phyloP scores from a whole-genome alignment of 345 rosid species.

The Brassica napus region DNA sequence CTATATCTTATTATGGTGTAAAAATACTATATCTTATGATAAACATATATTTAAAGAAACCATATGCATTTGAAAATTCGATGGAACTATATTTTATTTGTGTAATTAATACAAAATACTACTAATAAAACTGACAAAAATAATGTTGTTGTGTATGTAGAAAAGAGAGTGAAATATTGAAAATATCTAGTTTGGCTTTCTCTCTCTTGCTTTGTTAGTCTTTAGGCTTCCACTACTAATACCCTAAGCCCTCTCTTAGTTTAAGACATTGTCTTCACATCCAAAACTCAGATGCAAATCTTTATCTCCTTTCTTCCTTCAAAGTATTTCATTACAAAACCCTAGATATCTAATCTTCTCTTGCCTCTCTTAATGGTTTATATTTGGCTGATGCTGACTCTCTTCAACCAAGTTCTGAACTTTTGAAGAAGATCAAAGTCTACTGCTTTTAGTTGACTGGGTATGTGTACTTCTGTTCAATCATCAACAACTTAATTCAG shows the following conservation, averaged over 20 bases:
- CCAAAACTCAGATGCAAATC: conserved; percentile 50
- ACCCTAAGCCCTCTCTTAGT: conserved; percentile 50
- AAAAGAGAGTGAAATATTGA: not conserved
- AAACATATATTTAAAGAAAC: not conserved
- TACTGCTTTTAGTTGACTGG: conserved; percentile 13
- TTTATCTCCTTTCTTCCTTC: conserved; percentile 36
- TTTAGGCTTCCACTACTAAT: conserved; percentile 43
- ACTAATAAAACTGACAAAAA: conserved; percentile 19
- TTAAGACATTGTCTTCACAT: conserved; percentile 51
- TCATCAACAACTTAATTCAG: conserved; percentile 3
- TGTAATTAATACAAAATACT: not conserved
- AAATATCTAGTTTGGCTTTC: conserved; percentile 27
- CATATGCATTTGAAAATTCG: not conserved
- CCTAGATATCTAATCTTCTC: conserved; percentile 14
- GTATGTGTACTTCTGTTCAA: conserved; percentile 30
- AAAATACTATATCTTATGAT: not conserved
- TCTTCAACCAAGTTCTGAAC: conserved; percentile 9
- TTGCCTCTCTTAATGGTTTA: conserved; percentile 15
- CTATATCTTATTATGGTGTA: not conserved
- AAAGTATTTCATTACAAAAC: conserved; percentile 21
- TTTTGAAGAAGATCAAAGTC: conserved; percentile 31
- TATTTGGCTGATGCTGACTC: conserved; percentile 23
- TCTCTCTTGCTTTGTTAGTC: conserved; percentile 38
- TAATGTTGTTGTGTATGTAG: conserved; percentile 12
- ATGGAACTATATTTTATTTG: not conserved